Percentiles rank a stretch among this genome's conserved stretches.
These are phyloP conservation scores for Brassica incana DNA, from an alignment of 345 rosid genomes.

Conservation along the genomic window DNA sequence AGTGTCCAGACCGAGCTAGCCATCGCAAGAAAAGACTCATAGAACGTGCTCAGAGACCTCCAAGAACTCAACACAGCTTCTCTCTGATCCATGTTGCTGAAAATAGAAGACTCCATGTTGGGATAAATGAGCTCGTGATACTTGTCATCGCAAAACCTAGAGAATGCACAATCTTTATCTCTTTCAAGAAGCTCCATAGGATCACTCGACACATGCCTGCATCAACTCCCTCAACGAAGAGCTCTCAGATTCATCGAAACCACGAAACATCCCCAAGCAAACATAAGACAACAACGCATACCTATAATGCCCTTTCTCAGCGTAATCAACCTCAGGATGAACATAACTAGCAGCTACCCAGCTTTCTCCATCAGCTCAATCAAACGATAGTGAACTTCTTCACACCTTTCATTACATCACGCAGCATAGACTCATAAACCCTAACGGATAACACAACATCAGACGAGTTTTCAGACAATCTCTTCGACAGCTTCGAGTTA, in stretches of 20 bases:
- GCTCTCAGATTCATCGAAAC: constrained; percentile 53
- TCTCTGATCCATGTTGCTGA: constrained; percentile 62
- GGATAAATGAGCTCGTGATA: constrained; percentile 85
- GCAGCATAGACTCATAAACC: constrained; percentile 66
- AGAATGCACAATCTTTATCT: constrained; percentile 61
- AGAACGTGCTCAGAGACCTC: constrained; percentile 70
- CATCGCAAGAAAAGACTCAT: constrained; percentile 77
- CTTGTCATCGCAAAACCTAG: constrained; percentile 84
- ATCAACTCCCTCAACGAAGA: constrained; percentile 59
- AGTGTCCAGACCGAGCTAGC: constrained; percentile 84
- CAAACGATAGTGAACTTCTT: constrained; percentile 71
- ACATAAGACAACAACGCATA: constrained; percentile 78
- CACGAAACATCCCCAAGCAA: constrained; percentile 76
- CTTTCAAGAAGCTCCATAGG: constrained; percentile 80
- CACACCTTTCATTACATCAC: constrained; percentile 62
- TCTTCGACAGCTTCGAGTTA: constrained; percentile 57
- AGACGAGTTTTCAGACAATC: constrained; percentile 45
- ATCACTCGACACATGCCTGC: constrained; percentile 69
- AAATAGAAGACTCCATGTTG: constrained; percentile 80
- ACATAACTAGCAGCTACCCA: constrained; percentile 71
- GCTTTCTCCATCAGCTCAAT: constrained; percentile 77
- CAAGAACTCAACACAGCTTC: constrained; percentile 81
- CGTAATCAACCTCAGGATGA: constrained; percentile 56
- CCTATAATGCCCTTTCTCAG: constrained; percentile 54
- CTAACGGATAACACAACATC: constrained; percentile 62